phyloP scores from a whole-genome alignment of 495 filamentous ascomycete species.

The Trichoderma erinaceum region DNA sequence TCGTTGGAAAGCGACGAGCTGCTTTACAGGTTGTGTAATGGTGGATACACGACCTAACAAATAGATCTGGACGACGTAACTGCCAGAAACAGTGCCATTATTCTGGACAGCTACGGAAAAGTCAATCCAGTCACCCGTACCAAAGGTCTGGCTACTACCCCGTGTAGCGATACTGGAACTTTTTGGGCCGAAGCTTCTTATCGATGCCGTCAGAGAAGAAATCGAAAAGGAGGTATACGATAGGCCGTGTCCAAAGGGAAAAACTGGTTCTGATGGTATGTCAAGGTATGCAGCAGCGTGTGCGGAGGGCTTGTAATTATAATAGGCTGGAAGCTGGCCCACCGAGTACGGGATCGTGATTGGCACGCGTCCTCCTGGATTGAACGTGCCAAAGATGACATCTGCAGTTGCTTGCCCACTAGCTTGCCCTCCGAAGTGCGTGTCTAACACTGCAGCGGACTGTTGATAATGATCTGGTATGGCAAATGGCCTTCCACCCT shows the following conservation, averaged over 20 bases:
- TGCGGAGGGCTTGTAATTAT: slow-evolving; percentile 33
- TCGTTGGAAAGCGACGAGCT: slow-evolving; percentile 35
- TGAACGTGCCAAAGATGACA: slow-evolving; percentile 38
- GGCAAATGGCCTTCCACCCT: slow-evolving; percentile 39
- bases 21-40: slow-evolving; percentile 35
- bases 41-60: slow-evolving; percentile 31
- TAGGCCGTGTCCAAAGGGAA: slow-evolving; percentile 36
- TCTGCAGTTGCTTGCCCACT: slow-evolving; percentile 45
- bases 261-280: slow-evolving; percentile 25
- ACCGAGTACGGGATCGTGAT: slow-evolving; percentile 33
- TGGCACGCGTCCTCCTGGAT: slow-evolving; percentile 38
- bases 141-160: slow-evolving; percentile 20
- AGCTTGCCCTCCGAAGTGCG: slow-evolving; percentile 39
- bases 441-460: slow-evolving; percentile 31
- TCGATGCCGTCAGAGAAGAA: slow-evolving; percentile 22
- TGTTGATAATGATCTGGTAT: slow-evolving; percentile 34
- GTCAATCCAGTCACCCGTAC: slow-evolving; percentile 24
- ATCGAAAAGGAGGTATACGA: slow-evolving; percentile 35
- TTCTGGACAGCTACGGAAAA: slow-evolving; percentile 33
- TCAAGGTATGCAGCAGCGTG: slow-evolving; percentile 30
- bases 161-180: not conserved
- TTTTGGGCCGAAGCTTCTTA: slow-evolving; percentile 4
- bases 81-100: slow-evolving; percentile 27
- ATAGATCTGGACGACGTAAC: slow-evolving; percentile 38
- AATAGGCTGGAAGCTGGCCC: slow-evolving; percentile 35